Evolutionary conservation across 352 stramenopile genomes (phyloP), one percentile per base, ranked within the genome.

Genomic region (Achlya hypogyna): DNA sequence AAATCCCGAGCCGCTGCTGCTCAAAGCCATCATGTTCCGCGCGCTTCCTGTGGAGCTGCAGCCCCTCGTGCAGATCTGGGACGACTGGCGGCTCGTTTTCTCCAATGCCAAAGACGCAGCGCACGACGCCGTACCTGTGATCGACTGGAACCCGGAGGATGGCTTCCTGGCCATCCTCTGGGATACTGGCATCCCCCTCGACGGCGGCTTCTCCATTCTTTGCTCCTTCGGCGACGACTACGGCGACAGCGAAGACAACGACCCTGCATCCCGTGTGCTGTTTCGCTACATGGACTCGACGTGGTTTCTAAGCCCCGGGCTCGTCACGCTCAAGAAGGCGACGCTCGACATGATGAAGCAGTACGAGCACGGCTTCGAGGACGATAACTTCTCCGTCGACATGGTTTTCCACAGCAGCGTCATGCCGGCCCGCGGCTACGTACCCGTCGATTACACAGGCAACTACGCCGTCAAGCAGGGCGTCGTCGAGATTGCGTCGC

Each of bases 301-400:
- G 16, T 81, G 86, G 74, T 94, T 91, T 69, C 70, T 91, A 10
- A 42, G 66, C 3, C 76, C 83, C 0, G 85, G 85, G 1, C 62
- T 94, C 2, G 73, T 94, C 22, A 89, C 82, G 16, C 71, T 92
- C 5, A 84, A 77, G 52, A 94, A 92, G 69, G 63, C 71, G 14
- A 75, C 89, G 56, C 58, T 94, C 4, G 85, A 94, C 58, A 71
- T 94, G 62, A 91, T 91, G 79, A 91, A 91, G 64, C 82, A 91
- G 60, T 94, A 92, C 63, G 82, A 91, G 40, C 75, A 88, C 51
- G 83, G 77, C 12, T 94, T 94, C 70, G 84, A 89, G 51, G 81
- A 90, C 27, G 82, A 91, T 8, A 70, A 85, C 5, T 94, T 94
- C 58, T 89, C 78, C 1, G 72, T 92, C 42, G 85, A 94, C 62